These are phyloP conservation scores for Populus tomentosa DNA, from an alignment of 441 rosid species.

Conservation along the genomic window DNA sequence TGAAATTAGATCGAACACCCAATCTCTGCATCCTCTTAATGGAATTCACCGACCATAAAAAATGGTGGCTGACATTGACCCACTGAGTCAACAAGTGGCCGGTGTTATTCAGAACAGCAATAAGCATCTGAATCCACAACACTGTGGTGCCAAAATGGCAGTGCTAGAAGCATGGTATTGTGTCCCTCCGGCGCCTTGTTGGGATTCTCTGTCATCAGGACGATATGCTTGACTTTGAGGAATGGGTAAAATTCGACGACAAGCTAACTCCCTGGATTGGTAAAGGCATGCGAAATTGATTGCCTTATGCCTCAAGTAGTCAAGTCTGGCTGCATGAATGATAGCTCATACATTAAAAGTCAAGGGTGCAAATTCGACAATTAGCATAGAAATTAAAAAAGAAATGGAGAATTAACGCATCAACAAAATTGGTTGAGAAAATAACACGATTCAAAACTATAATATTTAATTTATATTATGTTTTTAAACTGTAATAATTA, in stretches of 20 bases:
- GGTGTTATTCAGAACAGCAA: not conserved
- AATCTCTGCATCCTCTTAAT: constrained; percentile 18
- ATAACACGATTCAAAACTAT: too few species aligned
- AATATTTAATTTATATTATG: too few species aligned
- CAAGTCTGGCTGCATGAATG: not conserved
- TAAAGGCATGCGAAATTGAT: constrained; percentile 5
- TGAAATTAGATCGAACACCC: constrained; percentile 5
- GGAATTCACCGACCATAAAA: constrained; percentile 17
- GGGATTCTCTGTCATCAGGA: not conserved
- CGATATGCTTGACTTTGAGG: not conserved
- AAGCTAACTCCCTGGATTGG: not conserved
- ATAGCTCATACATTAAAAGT: not conserved
- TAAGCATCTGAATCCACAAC: not conserved
- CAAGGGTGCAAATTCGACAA: not conserved
- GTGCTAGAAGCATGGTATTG: not conserved
- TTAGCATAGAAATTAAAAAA: too few species aligned
- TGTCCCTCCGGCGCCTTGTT: not conserved
- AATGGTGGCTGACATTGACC: constrained; percentile 11
- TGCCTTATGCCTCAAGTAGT: constrained; percentile 4
- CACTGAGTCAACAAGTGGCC: not conserved
- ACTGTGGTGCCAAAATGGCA: not conserved
- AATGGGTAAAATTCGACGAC: not conserved
- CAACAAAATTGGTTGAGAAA: too few species aligned
- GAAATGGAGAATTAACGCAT: too few species aligned
- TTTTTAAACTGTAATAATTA: too few species aligned